phyloP scores from a whole-genome alignment of 2,329 filamentous ascomycete species.

The Gaeumannomyces tritici region DNA sequence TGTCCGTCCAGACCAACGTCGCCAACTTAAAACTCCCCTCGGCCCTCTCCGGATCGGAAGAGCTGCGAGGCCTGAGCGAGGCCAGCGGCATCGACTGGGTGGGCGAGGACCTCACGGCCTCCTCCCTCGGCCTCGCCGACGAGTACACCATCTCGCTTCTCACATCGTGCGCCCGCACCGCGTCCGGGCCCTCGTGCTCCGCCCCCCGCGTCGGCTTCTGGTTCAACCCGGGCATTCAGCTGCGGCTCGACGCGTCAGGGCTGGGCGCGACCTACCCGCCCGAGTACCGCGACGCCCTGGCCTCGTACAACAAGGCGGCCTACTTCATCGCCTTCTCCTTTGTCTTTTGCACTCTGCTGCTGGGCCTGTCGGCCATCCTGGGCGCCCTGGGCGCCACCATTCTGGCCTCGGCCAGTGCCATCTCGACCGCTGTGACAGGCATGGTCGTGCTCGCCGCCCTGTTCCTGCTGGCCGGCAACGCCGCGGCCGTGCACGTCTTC shows the following conservation, averaged over 20 bases:
- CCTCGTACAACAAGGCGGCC: constrained; percentile 15
- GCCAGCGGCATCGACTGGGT: constrained; percentile 21
- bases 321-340: constrained; percentile 19
- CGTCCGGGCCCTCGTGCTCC: constrained; percentile 15
- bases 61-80: constrained; percentile 20
- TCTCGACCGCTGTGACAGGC: not conserved
- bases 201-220: constrained; percentile 17
- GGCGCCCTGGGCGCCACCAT: constrained; percentile 10
- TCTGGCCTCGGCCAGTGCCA: constrained; percentile 8
- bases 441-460: constrained; percentile 13
- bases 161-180: constrained; percentile 19
- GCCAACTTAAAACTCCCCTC: constrained; percentile 17
- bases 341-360: constrained; percentile 16
- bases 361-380: constrained; percentile 12
- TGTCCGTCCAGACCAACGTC: constrained; percentile 17
- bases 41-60: constrained; percentile 19
- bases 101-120: constrained; percentile 16
- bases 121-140: constrained; percentile 17
- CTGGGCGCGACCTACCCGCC: constrained; percentile 11
- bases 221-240: constrained; percentile 20
- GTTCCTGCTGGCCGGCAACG: constrained; percentile 16
- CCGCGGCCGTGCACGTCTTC: constrained; percentile 16
- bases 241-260: constrained; percentile 18
- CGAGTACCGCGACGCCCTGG: constrained; percentile 14
- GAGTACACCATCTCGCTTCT: constrained; percentile 22